Percentiles rank a stretch among this genome's conserved stretches.
phyloP scores from a whole-genome alignment of 2,329 filamentous ascomycete genomes.

The Hirsutella thompsonii region DNA sequence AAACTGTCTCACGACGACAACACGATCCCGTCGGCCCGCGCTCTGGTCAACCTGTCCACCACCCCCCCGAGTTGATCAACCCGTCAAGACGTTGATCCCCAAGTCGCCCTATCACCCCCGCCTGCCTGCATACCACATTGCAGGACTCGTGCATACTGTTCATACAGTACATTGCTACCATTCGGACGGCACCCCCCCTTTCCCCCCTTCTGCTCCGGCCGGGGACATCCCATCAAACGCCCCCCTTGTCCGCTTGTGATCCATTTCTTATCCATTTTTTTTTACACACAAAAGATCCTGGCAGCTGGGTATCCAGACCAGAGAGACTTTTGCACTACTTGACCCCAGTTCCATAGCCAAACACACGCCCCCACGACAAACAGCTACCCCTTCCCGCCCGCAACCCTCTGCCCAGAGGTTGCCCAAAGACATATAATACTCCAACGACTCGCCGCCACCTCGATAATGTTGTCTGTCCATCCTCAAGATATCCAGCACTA shows the following conservation, averaged over 20 bases:
- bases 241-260: neutral
- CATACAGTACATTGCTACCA: neutral
- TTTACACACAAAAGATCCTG: neutral
- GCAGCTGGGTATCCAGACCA: neutral
- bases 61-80: neutral
- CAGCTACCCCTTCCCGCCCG: neutral
- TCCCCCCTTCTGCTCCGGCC: neutral
- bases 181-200: neutral
- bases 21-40: neutral
- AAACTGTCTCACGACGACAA: neutral
- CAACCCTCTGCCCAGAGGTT: neutral
- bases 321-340: neutral
- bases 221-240: neutral
- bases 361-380: neutral
- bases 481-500: conserved; percentile 6
- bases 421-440: conserved; percentile 8
- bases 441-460: neutral
- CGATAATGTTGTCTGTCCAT: conserved; percentile 11
- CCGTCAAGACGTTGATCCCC: neutral
- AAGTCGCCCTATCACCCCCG: neutral
- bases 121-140: neutral
- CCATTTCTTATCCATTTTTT: neutral
- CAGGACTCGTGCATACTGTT: no score
- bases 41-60: neutral
- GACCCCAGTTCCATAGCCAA: neutral